Evolutionary conservation across 257 asterid species (phyloP), one percentile per base, ranked within the genome.

Genomic region (Nicotiana tomentosiformis): DNA sequence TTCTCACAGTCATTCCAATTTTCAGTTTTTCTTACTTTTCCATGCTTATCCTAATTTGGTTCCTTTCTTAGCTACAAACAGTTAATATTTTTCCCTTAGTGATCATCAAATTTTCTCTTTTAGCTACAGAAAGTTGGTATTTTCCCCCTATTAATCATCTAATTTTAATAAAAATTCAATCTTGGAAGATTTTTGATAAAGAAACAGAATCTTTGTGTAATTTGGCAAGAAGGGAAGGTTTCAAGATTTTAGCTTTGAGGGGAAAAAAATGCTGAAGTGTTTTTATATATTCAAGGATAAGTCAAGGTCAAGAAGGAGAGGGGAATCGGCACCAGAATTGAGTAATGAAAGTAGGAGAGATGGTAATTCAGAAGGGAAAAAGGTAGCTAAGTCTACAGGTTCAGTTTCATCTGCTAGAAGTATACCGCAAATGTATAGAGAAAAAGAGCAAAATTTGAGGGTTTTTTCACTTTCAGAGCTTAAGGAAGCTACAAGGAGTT

Each of bases 381-480:
- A 94, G 7, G 92, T 72, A 53, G 83, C 85, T 1, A 90, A 90
- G 81, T 95, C 98, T 0, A 83, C 97, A 0, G 99, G 97, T 33
- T 93, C 98, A 5, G 76, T 84, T 30, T 77, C 94, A 1, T 83
- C 94, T 6, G 84, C 92, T 3, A 84, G 89, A 78, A 86, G 93
- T 39, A 93, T 95, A 78, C 92, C 91, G 2, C 97, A 95, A 82
- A 87, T 95, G 95, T 95, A 90, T 83, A 87, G 65, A 86, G 98
- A 95, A 65, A 90, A 65, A 60, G 91, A 88, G 83, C 92, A 86
- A 0, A 88, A 86, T 77, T 76, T 93, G 82, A 87, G 90, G 89
- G 97, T 81, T 5, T 95, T 94, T 82, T 87, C 98, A 43, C 82
- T 90, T 8, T 53, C 79, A 78, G 97, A 94, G 90, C 97, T 95